These are phyloP conservation scores for Globisporangium yorkense DNA, from an alignment of 352 stramenopile genomes.

Conservation along the genomic window DNA sequence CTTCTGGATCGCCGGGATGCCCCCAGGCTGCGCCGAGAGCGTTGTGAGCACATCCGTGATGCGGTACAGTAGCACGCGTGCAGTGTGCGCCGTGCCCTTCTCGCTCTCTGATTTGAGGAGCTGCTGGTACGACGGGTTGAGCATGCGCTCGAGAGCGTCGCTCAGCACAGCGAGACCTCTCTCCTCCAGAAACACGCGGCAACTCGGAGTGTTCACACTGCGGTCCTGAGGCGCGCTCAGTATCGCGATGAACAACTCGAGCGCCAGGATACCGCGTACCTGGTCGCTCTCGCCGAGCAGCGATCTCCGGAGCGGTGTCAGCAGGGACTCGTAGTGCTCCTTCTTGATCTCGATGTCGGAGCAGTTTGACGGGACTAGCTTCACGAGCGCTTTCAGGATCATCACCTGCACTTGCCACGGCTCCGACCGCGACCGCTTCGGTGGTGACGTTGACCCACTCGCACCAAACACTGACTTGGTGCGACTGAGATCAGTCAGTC, in stretches of 20 bases:
- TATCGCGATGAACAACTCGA: conserved; percentile 65
- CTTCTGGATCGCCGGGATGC: conserved; percentile 41
- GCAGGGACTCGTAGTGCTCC: conserved; percentile 53
- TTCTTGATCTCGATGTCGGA: conserved; percentile 42
- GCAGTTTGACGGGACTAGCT: conserved; percentile 53
- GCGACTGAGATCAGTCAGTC: conserved; percentile 39
- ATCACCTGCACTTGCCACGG: conserved; percentile 77
- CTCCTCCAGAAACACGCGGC: conserved; percentile 48
- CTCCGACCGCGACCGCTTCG: conserved; percentile 22
- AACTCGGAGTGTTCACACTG: conserved; percentile 48
- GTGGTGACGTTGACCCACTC: conserved; percentile 11
- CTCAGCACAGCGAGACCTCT: conserved; percentile 42
- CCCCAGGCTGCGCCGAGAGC: conserved; percentile 30
- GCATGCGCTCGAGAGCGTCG: conserved; percentile 65
- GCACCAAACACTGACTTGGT: conserved; percentile 47
- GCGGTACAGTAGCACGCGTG: conserved; percentile 60
- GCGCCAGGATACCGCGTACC: conserved; percentile 59
- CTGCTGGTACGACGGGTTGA: conserved; percentile 61
- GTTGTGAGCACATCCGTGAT: conserved; percentile 60
- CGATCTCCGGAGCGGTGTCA: conserved; percentile 53
- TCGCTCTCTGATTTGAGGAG: conserved; percentile 34
- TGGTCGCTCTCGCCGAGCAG: conserved; percentile 73
- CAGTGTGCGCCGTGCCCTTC: conserved; percentile 29
- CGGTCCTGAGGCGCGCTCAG: conserved; percentile 38
- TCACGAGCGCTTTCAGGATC: conserved; percentile 65